Base-by-base conservation (phyloP, 305 asterid genomes). In the Solanum hybrid region DNA sequence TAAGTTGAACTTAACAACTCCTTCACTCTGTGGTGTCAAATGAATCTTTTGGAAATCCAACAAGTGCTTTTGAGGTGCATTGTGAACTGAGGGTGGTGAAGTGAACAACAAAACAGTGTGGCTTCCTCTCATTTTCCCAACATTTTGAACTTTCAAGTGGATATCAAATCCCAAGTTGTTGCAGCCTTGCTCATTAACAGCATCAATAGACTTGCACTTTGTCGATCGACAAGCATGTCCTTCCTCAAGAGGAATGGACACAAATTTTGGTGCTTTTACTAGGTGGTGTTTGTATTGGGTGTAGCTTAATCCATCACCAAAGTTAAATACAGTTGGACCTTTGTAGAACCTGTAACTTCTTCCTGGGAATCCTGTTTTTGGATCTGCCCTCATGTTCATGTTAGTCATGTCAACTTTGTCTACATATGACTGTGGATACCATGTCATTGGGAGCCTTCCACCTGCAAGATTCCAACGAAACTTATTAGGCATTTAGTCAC, bases 361-460 rank as follows among this genome's bases (percentile, higher is more conserved):
- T 24, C 98, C 99, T 0, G 98, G 99, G 91, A 92, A 94, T 29
- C 98, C 98, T 1, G 95, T 92, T 22, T 91, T 56, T 0, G 96
- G 94, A 86, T 96, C 93, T 3, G 98, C 90, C 86, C 99, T 91
- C 99, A 97, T 97, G 92, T 95, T 93, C 99, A 96, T 97, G 86
- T 96, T 95, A 0, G 98, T 94, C 99, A 97, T 96, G 56, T 92
- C 91, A 6, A 97, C 94, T 8, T 77, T 93, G 60, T 94, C 95
- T 1, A 85, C 95, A 89, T 92, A 97, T 3, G 95, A 91, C 69
- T 95, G 95, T 5, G 98, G 99, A 75, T 97, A 97, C 99, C 99
- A 97, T 56, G 99, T 97, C 96, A 95, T 94, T 14, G 99, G 97
- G 60, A 97, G 89, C 81, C 94, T 95, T 76, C 98, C 99, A 86